Conservation (phyloP, 805 yeast species). For the Maudiozyma bulderi region DNA sequence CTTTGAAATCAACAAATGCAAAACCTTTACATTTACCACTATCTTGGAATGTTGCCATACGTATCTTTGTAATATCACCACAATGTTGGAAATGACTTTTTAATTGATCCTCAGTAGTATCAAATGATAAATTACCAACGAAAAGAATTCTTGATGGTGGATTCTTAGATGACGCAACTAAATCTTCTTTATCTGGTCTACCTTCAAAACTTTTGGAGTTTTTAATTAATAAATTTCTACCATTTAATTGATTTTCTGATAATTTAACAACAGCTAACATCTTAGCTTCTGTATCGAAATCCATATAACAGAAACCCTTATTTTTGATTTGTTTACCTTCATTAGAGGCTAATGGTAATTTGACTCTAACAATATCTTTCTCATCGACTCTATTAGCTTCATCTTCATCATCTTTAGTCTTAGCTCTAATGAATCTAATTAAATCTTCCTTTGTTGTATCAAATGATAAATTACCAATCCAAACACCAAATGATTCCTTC, state of each 20-base stretch:
- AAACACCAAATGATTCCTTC: conserved; percentile 60
- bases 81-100: conserved; percentile 82
- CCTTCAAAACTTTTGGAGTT: conserved; percentile 76
- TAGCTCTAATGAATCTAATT: conserved; percentile 49
- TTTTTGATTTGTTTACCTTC: conserved; percentile 47
- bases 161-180: conserved; percentile 48
- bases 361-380: conserved; percentile 58
- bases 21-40: conserved; percentile 95
- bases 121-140: conserved; percentile 89
- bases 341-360: conserved; percentile 60
- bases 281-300: conserved; percentile 53
- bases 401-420: conserved; percentile 38
- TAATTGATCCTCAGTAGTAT: conserved; percentile 71
- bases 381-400: conserved; percentile 37
- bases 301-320: conserved; percentile 86
- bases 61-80: conserved; percentile 72
- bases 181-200: conserved; percentile 56
- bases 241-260: conserved; percentile 66
- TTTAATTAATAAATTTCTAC: conserved; percentile 80
- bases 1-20: conserved; percentile 80
- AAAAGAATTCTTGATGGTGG: conserved; percentile 85
- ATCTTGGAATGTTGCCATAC: conserved; percentile 98
- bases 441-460: conserved; percentile 74
- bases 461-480: conserved; percentile 90
- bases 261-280: conserved; percentile 54